phyloP scores from a whole-genome alignment of 768 basidiomycete genomes.

The Daedaleopsis nitida region DNA sequence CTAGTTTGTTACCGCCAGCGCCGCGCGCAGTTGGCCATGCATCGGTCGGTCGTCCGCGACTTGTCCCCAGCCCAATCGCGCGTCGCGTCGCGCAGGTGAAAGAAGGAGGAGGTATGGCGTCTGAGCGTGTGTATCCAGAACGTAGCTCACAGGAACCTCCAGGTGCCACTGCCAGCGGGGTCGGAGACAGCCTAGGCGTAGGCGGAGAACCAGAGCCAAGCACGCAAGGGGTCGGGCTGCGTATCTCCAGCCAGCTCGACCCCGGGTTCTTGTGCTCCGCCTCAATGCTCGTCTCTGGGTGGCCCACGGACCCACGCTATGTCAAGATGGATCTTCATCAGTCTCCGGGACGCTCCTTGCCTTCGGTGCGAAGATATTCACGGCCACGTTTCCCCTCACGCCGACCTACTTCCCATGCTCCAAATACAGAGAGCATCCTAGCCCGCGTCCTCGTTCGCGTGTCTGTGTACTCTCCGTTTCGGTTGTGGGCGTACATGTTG shows the following conservation, averaged over 20 bases:
- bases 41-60: not conserved
- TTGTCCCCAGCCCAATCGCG: not conserved
- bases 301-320: slow-evolving; percentile 8
- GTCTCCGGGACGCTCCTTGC: slow-evolving; percentile 8
- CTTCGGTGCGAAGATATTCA: slow-evolving; percentile 8
- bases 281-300: not conserved
- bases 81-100: not conserved
- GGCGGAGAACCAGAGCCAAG: too few relatives aligned
- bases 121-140: not conserved
- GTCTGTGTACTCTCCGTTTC: not conserved
- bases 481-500: not conserved
- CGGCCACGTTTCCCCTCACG: slow-evolving; percentile 7
- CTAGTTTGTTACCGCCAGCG: slow-evolving; percentile 4
- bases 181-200: not conserved
- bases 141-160: not conserved
- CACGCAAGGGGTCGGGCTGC: not conserved
- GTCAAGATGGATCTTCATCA: slow-evolving; percentile 15
- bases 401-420: slow-evolving; percentile 12
- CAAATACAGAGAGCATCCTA: not conserved
- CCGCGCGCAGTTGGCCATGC: not conserved
- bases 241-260: not conserved
- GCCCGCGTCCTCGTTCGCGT: too few relatives aligned
- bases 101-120: not conserved
- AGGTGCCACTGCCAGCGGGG: not conserved
- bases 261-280: slow-evolving; percentile 9